These are phyloP conservation scores for Phytophthora pistaciae DNA, from an alignment of 352 stramenopile species.

Conservation along the genomic window DNA sequence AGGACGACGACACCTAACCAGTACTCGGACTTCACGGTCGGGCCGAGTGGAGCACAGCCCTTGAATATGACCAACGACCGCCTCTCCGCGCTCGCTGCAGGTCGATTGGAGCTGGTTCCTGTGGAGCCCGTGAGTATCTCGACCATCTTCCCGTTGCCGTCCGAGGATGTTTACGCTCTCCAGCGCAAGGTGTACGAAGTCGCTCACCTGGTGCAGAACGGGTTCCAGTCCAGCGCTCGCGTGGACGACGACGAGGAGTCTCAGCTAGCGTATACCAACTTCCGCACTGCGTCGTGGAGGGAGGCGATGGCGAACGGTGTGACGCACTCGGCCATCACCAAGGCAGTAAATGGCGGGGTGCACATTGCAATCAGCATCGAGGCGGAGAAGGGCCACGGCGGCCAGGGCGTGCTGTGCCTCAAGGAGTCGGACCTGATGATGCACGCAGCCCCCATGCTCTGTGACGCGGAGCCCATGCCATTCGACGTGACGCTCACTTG, in stretches of 20 bases:
- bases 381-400: constrained; percentile 62
- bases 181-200: constrained; percentile 84
- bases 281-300: constrained; percentile 65
- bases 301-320: constrained; percentile 65
- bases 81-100: constrained; percentile 39
- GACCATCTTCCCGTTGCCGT: constrained; percentile 80
- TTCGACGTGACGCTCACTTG: constrained; percentile 81
- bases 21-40: constrained; percentile 47
- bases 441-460: constrained; percentile 50
- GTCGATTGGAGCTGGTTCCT: constrained; percentile 53
- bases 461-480: constrained; percentile 57
- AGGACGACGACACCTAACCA: constrained; percentile 41
- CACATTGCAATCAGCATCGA: constrained; percentile 81
- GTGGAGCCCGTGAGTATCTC: constrained; percentile 75
- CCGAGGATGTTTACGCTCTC: constrained; percentile 74
- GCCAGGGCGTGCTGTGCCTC: constrained; percentile 76
- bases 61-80: constrained; percentile 40
- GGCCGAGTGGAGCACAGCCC: constrained; percentile 25
- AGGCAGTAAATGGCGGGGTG: constrained; percentile 72
- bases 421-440: constrained; percentile 62
- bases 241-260: constrained; percentile 72
- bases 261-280: constrained; percentile 79
- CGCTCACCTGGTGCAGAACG: constrained; percentile 72
- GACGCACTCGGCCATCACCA: constrained; percentile 74
- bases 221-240: constrained; percentile 70